Percentiles rank a stretch among this genome's conserved stretches.
Conservation (phyloP, 306 rosid genomes). For the Potentilla sterilis region DNA sequence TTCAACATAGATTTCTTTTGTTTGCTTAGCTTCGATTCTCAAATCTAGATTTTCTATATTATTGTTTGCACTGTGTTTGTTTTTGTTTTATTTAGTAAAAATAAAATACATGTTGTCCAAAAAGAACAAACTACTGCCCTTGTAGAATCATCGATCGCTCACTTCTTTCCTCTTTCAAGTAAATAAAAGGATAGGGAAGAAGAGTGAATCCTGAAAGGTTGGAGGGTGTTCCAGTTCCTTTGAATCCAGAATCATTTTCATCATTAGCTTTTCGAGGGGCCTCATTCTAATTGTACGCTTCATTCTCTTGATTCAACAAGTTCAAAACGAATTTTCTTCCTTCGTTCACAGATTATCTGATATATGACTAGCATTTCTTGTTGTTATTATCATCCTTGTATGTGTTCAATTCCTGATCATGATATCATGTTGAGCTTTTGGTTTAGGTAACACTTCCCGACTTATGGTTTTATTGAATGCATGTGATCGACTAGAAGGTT, state of each 20-base stretch:
- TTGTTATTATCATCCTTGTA: too few relatives aligned
- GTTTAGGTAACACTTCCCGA: too few relatives aligned
- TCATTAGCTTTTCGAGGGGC: background rate
- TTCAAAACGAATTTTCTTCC: too few relatives aligned
- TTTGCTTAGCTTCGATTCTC: background rate
- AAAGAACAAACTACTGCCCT: background rate
- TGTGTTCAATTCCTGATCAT: too few relatives aligned
- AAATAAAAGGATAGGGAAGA: background rate
- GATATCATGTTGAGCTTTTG: too few relatives aligned
- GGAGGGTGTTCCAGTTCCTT: background rate
- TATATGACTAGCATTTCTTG: too few relatives aligned
- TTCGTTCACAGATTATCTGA: too few relatives aligned
- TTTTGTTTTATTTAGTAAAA: background rate
- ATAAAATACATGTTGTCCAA: background rate
- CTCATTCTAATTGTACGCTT: background rate
- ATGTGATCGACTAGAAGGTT: too few relatives aligned
- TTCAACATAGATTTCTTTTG: background rate
- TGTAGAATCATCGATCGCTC: background rate
- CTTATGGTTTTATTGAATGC: too few relatives aligned
- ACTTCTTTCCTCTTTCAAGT: background rate
- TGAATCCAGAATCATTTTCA: too few relatives aligned
- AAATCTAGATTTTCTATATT: too few relatives aligned
- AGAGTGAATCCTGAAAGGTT: background rate
- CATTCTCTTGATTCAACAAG: background rate
- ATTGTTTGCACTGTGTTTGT: background rate